Evolutionary conservation across 768 basidiomycete species (phyloP), one percentile per base, ranked within the genome.

Genomic region (Lepiota venenata): DNA sequence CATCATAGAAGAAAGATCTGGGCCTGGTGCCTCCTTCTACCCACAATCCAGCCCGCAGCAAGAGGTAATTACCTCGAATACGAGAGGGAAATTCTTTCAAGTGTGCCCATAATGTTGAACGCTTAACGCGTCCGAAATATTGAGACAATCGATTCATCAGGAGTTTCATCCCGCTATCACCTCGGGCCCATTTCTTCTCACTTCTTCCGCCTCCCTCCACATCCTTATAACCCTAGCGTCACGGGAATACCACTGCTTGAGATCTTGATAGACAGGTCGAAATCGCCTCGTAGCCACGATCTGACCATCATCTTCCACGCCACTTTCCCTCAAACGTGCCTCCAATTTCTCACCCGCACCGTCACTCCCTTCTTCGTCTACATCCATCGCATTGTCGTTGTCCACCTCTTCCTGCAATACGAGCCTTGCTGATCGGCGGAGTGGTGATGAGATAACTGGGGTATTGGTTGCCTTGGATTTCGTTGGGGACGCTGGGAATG

Each of bases 181-280:
- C 20, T 41, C 29, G 22, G 44, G 39, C 20, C 39, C 45, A 22
- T 22, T 41, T 18, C 25, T 15, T 22, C 38, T 32, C 38, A 22
- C 40, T 20, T 0, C 48, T 22, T 37, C 52, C 18, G 21, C 42
- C 27, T 48, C 50, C 47, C 20, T 52, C 58, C 47, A 41, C 18
- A 53, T 40, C 29, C 35, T 45, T 20, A 42, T 11, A 25, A 47
- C 39, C 22, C 22, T 55, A n/a, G 50, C 50, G 27, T 50, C 59
- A 12, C 51, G 57, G 2, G 50, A 22, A 35, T 47, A 56, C 60
- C 60, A 58, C 36, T 60, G 57, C 44, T 48, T 53, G 9, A 25
- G 56, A 41, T 60, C 60, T 45, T 52, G 57, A 45, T 60, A 58
- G 9, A 60, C 56, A 11, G 59, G 56, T 41, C 59, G 32, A 20